Evolutionary conservation across 2,329 filamentous ascomycete species (phyloP).

Genomic region (Diaporthe australafricana): DNA sequence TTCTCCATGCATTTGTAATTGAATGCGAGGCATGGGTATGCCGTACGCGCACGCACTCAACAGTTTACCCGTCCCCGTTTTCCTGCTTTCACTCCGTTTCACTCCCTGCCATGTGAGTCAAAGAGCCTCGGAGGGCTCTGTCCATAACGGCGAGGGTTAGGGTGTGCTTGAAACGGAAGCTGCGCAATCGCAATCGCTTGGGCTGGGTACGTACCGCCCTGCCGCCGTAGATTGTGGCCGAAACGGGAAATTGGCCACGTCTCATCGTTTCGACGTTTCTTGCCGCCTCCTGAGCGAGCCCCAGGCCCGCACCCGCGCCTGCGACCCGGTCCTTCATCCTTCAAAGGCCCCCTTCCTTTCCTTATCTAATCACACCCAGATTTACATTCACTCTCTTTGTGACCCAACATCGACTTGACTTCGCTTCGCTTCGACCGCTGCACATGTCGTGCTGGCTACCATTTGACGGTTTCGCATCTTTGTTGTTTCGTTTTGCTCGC

Average conservation of each 20-base stretch:
- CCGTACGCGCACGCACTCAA: background rate
- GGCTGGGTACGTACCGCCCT: background rate
- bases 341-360: constrained; percentile 10
- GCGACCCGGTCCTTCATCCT: constrained; percentile 22
- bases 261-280: constrained; percentile 9
- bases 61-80: background rate
- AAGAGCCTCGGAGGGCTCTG: no score
- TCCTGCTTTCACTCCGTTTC: background rate
- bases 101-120: no score
- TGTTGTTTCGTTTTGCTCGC: background rate
- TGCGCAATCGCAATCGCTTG: background rate
- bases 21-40: background rate
- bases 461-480: background rate
- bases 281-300: constrained; percentile 16
- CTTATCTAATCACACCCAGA: constrained; percentile 23
- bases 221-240: constrained; percentile 17
- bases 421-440: constrained; percentile 12
- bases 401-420: background rate
- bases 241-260: constrained; percentile 38
- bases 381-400: constrained; percentile 1
- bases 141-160: background rate
- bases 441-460: constrained; percentile 5
- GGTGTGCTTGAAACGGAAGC: constrained; percentile 8
- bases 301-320: constrained; percentile 2
- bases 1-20: background rate